Conservation (phyloP, 2,329 filamentous ascomycete species). For the Aspergillus bombycis region DNA sequence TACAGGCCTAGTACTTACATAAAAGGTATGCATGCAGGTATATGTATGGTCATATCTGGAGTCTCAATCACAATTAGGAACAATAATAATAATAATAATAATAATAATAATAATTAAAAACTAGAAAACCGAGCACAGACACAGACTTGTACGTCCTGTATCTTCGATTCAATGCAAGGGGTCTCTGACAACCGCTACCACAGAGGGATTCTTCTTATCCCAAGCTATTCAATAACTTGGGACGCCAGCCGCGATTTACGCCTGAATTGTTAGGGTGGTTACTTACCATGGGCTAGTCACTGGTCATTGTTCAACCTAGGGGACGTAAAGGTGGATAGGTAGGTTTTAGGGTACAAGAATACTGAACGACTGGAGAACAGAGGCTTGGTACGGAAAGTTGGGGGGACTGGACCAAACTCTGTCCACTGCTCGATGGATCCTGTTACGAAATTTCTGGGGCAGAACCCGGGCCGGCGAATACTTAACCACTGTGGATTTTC, state of each 20-base stretch:
- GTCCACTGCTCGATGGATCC: conserved; percentile 20
- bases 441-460: conserved; percentile 28
- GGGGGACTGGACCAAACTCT: conserved; percentile 19
- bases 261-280: conserved; percentile 6
- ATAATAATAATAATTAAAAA: neutral
- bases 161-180: neutral
- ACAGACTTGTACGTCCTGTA: neutral
- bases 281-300: neutral
- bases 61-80: neutral
- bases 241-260: conserved; percentile 14
- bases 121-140: too few species aligned
- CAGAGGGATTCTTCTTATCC: neutral
- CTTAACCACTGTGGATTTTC: conserved; percentile 5
- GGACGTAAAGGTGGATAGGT: neutral
- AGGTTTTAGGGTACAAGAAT: conserved; percentile 13
- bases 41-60: neutral
- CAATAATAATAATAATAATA: neutral
- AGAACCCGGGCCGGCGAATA: conserved; percentile 22
- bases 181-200: neutral
- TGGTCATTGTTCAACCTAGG: neutral
- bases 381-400: conserved; percentile 10
- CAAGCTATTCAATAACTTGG: neutral
- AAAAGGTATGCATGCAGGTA: neutral
- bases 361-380: conserved; percentile 9
- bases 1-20: neutral